Conservation (phyloP, 352 stramenopile genomes). For the Pythium folliculosum region DNA sequence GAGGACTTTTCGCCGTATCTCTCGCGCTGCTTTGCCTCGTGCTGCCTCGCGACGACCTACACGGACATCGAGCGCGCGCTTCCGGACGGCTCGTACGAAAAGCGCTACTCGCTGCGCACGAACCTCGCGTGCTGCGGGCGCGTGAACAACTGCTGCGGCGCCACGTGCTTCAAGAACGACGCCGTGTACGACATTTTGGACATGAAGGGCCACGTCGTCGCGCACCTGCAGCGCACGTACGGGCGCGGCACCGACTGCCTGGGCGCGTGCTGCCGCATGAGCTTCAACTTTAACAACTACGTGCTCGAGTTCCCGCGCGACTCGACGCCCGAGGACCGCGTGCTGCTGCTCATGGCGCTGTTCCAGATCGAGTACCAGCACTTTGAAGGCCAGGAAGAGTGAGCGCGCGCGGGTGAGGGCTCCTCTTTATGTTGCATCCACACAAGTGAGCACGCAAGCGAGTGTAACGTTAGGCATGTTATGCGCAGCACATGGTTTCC, state of each 20-base stretch:
- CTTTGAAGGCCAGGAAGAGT: conserved; percentile 44
- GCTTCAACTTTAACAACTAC: conserved; percentile 56
- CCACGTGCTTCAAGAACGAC: conserved; percentile 63
- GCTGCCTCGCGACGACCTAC: conserved; percentile 65
- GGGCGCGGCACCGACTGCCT: conserved; percentile 26
- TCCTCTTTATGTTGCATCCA: too few species aligned
- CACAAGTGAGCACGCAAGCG: too few species aligned
- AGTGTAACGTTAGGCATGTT: too few species aligned
- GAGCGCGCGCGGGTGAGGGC: background rate
- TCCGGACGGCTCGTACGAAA: conserved; percentile 56
- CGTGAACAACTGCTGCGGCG: conserved; percentile 73
- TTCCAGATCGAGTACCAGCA: conserved; percentile 65
- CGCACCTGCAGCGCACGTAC: conserved; percentile 61
- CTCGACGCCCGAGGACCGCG: conserved; percentile 51
- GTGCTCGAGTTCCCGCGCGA: conserved; percentile 61
- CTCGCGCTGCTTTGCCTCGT: conserved; percentile 37
- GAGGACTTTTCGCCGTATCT: conserved; percentile 65
- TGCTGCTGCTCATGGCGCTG: conserved; percentile 55
- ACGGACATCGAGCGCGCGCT: conserved; percentile 57
- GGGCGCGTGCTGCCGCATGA: conserved; percentile 40
- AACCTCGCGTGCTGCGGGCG: conserved; percentile 61
- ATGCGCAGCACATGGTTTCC: too few species aligned
- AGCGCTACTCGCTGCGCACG: conserved; percentile 49
- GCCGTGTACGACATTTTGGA: conserved; percentile 71
- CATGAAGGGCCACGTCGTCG: conserved; percentile 46